A percentile compares a stretch with the other conserved stretches of the same genome.
Conservation (phyloP, 1,139 yeast species). For the Candida dubliniensis region DNA sequence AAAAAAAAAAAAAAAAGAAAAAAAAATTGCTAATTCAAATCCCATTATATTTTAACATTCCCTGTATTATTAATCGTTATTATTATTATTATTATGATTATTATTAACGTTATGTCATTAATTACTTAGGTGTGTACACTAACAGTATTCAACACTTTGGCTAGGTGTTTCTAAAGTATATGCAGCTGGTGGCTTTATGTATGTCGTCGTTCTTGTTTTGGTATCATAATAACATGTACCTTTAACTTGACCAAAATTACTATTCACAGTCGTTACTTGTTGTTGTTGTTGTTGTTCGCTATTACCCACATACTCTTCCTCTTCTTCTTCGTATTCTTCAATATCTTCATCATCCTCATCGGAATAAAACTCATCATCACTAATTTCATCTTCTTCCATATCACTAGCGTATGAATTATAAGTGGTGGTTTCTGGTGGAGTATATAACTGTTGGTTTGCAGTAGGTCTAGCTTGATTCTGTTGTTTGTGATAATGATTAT, state of each 20-base stretch:
- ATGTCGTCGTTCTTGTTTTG: constrained; percentile 4
- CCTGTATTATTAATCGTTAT: too few relatives aligned
- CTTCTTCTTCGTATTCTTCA: constrained; percentile 7
- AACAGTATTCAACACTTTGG: constrained; percentile 10
- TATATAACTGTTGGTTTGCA: constrained; percentile 17
- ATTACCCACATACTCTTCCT: constrained; percentile 3
- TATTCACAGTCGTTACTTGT: background rate
- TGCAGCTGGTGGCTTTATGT: constrained; percentile 3
- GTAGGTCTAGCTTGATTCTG: constrained; percentile 1
- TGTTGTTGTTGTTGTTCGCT: constrained; percentile 1
- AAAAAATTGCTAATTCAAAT: too few relatives aligned
- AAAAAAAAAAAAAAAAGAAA: too few relatives aligned
- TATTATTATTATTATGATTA: too few relatives aligned
- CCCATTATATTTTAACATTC: too few relatives aligned
- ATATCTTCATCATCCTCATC: constrained; percentile 6
- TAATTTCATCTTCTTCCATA: constrained; percentile 10
- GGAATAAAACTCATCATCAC: constrained; percentile 7
- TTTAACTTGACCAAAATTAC: constrained; percentile 4
- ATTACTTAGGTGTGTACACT: background rate
- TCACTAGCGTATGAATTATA: constrained; percentile 17
- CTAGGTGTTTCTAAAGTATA: constrained; percentile 12
- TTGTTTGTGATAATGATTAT: constrained; percentile 1
- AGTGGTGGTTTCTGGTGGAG: constrained; percentile 20
- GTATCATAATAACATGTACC: constrained; percentile 9
- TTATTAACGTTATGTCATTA: too few relatives aligned